Evolutionary conservation across 2,329 filamentous ascomycete species (phyloP).

Genomic region (Colletotrichum tamarilloi): DNA sequence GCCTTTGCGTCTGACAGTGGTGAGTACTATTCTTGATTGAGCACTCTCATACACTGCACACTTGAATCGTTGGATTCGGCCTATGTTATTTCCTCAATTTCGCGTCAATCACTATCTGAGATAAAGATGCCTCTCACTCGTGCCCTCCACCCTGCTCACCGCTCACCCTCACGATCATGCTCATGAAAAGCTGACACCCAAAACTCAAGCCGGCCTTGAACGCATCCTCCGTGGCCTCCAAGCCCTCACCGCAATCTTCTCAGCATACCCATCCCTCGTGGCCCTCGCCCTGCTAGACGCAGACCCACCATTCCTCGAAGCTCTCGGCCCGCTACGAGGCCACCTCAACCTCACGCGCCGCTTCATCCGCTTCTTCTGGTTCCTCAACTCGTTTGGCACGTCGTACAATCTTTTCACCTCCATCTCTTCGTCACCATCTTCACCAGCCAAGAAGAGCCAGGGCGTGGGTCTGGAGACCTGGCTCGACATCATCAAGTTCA

Average conservation of each 20-base stretch:
- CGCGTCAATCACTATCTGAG: not conserved
- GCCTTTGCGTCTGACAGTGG: conserved; percentile 60
- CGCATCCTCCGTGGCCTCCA: conserved; percentile 70
- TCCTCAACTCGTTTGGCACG: conserved; percentile 67
- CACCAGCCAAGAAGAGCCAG: not conserved
- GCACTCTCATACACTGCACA: not conserved
- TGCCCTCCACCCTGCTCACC: not conserved
- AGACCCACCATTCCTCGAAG: conserved; percentile 23
- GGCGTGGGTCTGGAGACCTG: conserved; percentile 46
- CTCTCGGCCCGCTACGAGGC: conserved; percentile 49
- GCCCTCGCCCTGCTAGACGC: conserved; percentile 43
- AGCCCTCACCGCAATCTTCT: conserved; percentile 59
- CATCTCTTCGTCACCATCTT: conserved; percentile 38
- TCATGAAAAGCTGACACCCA: not conserved
- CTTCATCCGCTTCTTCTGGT: conserved; percentile 76
- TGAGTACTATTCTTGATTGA: conserved; percentile 41
- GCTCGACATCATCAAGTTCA: conserved; percentile 67
- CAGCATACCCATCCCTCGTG: conserved; percentile 55
- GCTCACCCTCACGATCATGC: not conserved
- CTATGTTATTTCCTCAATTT: not conserved
- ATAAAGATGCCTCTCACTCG: not conserved
- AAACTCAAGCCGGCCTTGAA: conserved; percentile 66
- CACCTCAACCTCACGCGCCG: conserved; percentile 65
- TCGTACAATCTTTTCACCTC: conserved; percentile 57
- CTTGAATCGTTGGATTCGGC: not conserved